Conservation (phyloP, 495 filamentous ascomycete species). For the Talaromyces nanjingensis region DNA sequence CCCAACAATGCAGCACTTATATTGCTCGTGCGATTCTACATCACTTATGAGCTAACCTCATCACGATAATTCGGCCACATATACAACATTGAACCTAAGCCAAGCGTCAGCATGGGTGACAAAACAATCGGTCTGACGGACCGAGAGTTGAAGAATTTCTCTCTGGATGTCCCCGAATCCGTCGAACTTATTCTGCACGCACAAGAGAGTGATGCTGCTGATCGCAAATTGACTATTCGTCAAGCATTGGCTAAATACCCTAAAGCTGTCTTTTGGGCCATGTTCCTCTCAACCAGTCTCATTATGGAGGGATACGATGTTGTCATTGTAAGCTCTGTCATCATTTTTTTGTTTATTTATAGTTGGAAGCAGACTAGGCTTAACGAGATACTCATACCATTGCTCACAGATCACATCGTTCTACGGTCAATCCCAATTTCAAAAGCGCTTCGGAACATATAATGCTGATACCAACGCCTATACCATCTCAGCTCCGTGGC, state of each 20-base stretch:
- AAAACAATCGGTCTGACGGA: constrained; percentile 16
- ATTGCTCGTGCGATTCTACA: neutral
- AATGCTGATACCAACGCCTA: constrained; percentile 19
- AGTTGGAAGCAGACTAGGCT: neutral
- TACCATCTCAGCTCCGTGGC: constrained; percentile 44
- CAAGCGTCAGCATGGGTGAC: neutral
- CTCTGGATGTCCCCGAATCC: constrained; percentile 15
- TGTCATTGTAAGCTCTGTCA: constrained; percentile 21
- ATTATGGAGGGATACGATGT: constrained; percentile 42
- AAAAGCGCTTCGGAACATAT: constrained; percentile 22
- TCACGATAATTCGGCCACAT: neutral
- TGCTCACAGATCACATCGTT: constrained; percentile 20
- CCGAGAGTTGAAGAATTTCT: constrained; percentile 16
- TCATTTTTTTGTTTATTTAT: neutral
- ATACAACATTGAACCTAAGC: neutral
- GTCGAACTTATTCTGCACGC: constrained; percentile 19
- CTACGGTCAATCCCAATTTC: constrained; percentile 25
- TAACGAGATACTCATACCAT: neutral
- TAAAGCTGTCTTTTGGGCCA: constrained; percentile 37
- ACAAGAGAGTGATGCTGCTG: constrained; percentile 14
- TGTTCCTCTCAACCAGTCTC: constrained; percentile 32
- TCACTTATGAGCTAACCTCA: neutral
- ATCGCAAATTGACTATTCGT: constrained; percentile 9
- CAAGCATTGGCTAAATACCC: constrained; percentile 14
- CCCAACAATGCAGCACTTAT: neutral